Evolutionary conservation across 2,329 filamentous ascomycete species (phyloP), one percentile per base, ranked within the genome.

Genomic region (Sphaerulina vaccinii): DNA sequence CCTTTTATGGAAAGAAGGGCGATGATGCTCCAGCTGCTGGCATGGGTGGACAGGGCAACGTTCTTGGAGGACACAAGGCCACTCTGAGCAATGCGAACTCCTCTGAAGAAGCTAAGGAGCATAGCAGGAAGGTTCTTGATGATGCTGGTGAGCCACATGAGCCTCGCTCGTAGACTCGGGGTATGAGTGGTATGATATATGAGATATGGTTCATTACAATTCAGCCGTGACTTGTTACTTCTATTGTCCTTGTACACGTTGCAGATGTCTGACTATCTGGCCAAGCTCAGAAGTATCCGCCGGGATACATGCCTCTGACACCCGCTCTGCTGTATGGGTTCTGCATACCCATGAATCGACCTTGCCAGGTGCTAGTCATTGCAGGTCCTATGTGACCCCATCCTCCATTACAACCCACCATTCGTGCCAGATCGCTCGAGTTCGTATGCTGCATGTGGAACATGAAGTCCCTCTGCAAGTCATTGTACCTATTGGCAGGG

Each of bases 61-160:
- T 81, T 57, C 73, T 77, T 57, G 78, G 76, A 56, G 79, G 79
- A 65, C 79, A 82, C 74, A 82, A 83, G 74, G 79, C 79, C 51
- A 79, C 74, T 62, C 60, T 82, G 56, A 78, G 76, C 66, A 54
- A 56, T 40, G 51, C 57, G 67, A 69, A 80, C 66, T 76, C 74
- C 50, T 81, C 78, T 0, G 64, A 80, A 42, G 77, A 80, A 65
- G 68, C 79, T 53, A 82, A 82, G 73, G 65, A 81, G 65, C 73
- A 80, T 69, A 81, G 79, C 50, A 73, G 71, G 53, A 65, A 77
- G 33, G 69, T 58, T 45, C 32, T 58, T 67, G 38, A 62, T 67
- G 39, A 54, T 16, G 38, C 19, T 29, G 51, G 51, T 10, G 51
- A 44, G 16, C 24, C 27, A n/a, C 11, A 46, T 37, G 43, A 37